phyloP scores from a whole-genome alignment of 805 yeast genomes.

The Brettanomyces bruxellensis region DNA sequence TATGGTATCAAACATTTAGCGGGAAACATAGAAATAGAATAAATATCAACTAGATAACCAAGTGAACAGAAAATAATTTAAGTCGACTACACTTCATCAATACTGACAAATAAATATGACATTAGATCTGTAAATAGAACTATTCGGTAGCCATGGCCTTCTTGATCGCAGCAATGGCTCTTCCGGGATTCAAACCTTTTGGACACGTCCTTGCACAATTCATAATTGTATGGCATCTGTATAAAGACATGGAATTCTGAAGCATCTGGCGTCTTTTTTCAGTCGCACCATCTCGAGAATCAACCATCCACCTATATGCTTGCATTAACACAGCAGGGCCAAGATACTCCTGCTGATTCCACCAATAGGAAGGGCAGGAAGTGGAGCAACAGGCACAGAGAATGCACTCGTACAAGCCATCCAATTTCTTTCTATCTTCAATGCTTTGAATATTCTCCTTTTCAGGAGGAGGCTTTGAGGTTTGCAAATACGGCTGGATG shows the following conservation, averaged over 20 bases:
- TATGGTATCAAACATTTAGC: too few species aligned
- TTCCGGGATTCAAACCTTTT: constrained; percentile 96
- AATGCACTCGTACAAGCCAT: constrained; percentile 95
- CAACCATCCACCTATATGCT: constrained; percentile 98
- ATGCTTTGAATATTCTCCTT: constrained; percentile 85
- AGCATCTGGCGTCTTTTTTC: constrained; percentile 75
- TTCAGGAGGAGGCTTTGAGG: constrained; percentile 80
- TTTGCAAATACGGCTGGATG: constrained; percentile 92
- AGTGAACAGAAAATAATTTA: too few species aligned
- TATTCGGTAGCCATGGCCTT: constrained; percentile 80
- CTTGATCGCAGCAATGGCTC: constrained; percentile 94
- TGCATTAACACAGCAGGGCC: constrained; percentile 99
- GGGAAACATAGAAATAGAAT: too few species aligned
- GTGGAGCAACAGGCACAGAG: constrained; percentile 98
- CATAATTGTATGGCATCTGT: constrained; percentile 99
- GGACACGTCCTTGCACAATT: constrained; percentile 98
- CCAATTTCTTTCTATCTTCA: constrained; percentile 91
- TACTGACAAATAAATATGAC: neutral
- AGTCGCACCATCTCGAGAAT: constrained; percentile 91
- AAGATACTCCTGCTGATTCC: constrained; percentile 97
- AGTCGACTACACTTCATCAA: too few species aligned
- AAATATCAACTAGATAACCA: too few species aligned
- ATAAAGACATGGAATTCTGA: constrained; percentile 93
- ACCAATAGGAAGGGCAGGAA: constrained; percentile 99
- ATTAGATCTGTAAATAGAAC: neutral